Percentiles rank a stretch among this genome's conserved stretches.
phyloP scores from a whole-genome alignment of 148 eudicot species.

The Beta vulgaris region DNA sequence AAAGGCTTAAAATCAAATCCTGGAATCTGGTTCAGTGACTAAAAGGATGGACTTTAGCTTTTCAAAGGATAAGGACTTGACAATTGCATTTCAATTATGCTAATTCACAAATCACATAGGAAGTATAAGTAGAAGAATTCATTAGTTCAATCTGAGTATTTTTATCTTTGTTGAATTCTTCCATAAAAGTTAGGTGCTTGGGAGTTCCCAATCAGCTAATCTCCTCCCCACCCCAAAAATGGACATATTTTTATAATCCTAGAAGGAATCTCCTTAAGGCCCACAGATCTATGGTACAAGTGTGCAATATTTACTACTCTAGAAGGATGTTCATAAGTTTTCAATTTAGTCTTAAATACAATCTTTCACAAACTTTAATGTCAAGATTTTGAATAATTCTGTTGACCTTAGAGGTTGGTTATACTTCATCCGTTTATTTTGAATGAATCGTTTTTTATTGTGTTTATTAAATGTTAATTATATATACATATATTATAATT shows the following conservation, averaged over 20 bases:
- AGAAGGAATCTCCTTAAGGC: background rate
- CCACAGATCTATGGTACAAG: background rate
- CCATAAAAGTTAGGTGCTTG: constrained; percentile 6
- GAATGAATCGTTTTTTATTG: no score
- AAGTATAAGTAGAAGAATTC: background rate
- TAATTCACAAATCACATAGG: background rate
- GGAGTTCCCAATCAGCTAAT: constrained; percentile 4
- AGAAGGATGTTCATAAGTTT: no score
- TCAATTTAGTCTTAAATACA: no score
- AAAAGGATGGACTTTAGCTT: constrained; percentile 2
- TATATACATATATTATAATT: no score
- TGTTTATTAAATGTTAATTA: no score
- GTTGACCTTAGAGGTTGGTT: no score
- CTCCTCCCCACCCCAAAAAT: background rate
- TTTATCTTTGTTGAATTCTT: background rate
- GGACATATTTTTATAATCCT: background rate
- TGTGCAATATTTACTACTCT: no score
- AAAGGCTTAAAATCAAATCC: background rate
- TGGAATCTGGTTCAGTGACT: constrained; percentile 1
- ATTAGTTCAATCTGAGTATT: background rate
- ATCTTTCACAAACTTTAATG: no score
- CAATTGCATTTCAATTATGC: background rate
- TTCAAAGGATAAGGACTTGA: background rate
- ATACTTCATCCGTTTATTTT: no score
- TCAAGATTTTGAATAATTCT: no score